These are phyloP conservation scores for Colletotrichum tropicicola DNA, from an alignment of 2,329 filamentous ascomycete species.

Conservation along the genomic window DNA sequence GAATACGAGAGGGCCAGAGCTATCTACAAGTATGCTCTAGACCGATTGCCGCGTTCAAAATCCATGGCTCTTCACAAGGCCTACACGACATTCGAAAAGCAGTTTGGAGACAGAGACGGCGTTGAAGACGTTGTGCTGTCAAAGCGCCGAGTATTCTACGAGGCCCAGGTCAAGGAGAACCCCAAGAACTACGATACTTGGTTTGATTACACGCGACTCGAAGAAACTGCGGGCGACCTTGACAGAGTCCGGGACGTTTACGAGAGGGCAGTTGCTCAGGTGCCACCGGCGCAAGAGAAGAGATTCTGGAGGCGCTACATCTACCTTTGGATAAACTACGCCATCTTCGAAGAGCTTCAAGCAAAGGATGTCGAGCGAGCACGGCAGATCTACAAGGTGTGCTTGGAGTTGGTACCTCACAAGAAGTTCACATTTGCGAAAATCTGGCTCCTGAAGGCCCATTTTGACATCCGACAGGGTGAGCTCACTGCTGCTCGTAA, in stretches of 20 bases:
- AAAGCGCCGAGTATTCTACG: conserved; percentile 91
- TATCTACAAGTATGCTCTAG: conserved; percentile 96
- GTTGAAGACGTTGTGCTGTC: conserved; percentile 96
- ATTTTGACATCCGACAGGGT: conserved; percentile 91
- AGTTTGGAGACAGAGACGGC: conserved; percentile 91
- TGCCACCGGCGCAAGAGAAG: conserved; percentile 95
- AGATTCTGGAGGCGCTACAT: conserved; percentile 97
- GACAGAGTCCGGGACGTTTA: conserved; percentile 92
- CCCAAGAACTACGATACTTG: conserved; percentile 96
- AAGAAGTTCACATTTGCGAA: conserved; percentile 98
- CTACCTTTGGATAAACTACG: conserved; percentile 98
- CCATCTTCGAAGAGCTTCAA: conserved; percentile 91
- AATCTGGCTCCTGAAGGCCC: conserved; percentile 91
- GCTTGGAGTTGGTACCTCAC: conserved; percentile 88
- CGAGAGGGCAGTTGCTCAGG: conserved; percentile 93
- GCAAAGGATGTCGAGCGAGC: conserved; percentile 81
- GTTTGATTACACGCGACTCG: conserved; percentile 93
- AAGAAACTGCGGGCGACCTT: conserved; percentile 84
- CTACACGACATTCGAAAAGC: conserved; percentile 98
- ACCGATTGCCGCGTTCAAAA: conserved; percentile 88
- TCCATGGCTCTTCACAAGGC: conserved; percentile 88
- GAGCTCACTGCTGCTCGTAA: conserved; percentile 85
- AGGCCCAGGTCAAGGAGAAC: conserved; percentile 93
- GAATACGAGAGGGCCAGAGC: conserved; percentile 93
- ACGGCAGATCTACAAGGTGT: conserved; percentile 90